Base-by-base conservation (phyloP, 352 stramenopile species). In the Phytophthora brassicae region DNA sequence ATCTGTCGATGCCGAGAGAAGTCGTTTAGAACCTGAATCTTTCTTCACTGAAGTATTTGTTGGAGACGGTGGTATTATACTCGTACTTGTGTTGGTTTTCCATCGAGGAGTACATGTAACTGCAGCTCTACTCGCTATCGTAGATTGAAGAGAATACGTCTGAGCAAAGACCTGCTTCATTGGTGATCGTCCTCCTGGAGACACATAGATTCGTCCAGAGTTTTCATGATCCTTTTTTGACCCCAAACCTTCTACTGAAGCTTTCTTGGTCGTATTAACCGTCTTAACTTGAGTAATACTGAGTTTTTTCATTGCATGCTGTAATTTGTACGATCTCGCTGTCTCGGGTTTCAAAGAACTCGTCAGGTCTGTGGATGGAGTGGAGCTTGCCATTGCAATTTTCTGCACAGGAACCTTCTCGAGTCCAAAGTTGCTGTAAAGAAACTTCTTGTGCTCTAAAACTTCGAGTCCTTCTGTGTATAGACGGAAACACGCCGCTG, bases 391-490 rank as follows among this genome's bases (percentile, higher is more conserved):
- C 26, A 35, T 35, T 4, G 46, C 60, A 13, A 29, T 51, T 12
- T 29, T 23, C 29, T 44, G 60, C 44, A 28, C 11, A 17, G 56
- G 46, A 13, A 31, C 51, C 31, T 63, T 62, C 4, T 69, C 51
- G 2, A 87, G 60, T 1, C 82, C 79, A 52, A 88, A 92, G 35
- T 84, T 71, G 38, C 71, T 70, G 38, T 79, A 87, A 2, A 92
- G 66, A 6, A 72, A 66, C 49, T 88, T 66, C 52, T 87, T 89
- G 64, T 90, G 75, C 24, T 79, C 64, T 23, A 76, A 64, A n/a
- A 80, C 51, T 38, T 81, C 72, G 42, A 77, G 72, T 16, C 69
- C 82, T 44, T 90, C 78, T 0, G 75, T 66, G 50, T 90, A 92
- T 35, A 92, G 59, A 11, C 82, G 70, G 20, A 77, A 66, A 56